phyloP scores from a whole-genome alignment of 129 eudicot species.

The Ambrosia artemisiifolia region DNA sequence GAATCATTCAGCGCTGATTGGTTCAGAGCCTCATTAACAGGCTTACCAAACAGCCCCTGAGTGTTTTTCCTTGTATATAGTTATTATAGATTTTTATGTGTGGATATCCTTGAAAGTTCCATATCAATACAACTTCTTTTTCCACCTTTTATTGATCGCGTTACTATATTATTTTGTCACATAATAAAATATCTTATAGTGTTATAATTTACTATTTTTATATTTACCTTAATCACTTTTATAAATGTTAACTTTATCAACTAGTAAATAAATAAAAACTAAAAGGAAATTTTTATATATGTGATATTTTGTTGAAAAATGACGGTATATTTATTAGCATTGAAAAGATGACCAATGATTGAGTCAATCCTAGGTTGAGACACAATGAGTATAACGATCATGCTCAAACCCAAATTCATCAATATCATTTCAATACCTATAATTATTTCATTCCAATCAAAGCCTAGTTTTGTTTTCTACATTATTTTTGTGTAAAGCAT shows the following conservation, averaged over 20 bases:
- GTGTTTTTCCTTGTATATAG: too few relatives aligned
- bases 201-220: too few relatives aligned
- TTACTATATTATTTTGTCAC: background rate
- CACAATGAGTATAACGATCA: slow-evolving; percentile 38
- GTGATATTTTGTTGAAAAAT: background rate
- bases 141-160: too few relatives aligned
- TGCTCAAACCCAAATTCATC: slow-evolving; percentile 29
- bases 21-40: too few relatives aligned
- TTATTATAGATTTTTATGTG: too few relatives aligned
- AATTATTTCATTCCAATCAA: slow-evolving; percentile 28
- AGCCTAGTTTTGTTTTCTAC: slow-evolving; percentile 7
- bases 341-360: slow-evolving; percentile 26
- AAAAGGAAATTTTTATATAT: background rate
- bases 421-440: slow-evolving; percentile 14
- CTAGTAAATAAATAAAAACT: too few relatives aligned
- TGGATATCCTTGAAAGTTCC: too few relatives aligned
- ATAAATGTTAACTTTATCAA: background rate
- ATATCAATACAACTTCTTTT: too few relatives aligned
- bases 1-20: too few relatives aligned
- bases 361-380: slow-evolving; percentile 50
- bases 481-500: background rate
- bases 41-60: too few relatives aligned
- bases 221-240: background rate
- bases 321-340: slow-evolving; percentile 8
- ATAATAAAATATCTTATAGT: too few relatives aligned